These are phyloP conservation scores for Daldinia sp. DNA, from an alignment of 2,329 filamentous ascomycete genomes.

Conservation along the genomic window DNA sequence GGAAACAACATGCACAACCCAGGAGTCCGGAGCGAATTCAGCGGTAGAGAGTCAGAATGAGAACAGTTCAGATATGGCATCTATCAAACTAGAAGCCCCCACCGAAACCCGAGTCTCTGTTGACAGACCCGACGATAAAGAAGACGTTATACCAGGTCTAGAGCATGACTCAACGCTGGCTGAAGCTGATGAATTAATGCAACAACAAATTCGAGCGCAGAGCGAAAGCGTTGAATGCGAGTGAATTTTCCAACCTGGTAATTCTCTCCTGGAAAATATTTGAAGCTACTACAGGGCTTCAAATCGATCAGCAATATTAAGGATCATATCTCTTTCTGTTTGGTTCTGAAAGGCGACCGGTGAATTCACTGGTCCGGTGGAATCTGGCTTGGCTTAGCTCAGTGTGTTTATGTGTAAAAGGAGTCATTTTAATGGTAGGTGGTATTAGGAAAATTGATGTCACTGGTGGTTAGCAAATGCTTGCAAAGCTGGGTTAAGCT, in stretches of 20 bases:
- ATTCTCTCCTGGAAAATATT: neutral
- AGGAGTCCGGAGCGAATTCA: neutral
- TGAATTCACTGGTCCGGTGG: neutral
- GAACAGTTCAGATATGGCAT: neutral
- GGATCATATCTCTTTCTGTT: neutral
- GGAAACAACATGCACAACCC: neutral
- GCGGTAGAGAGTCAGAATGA: neutral
- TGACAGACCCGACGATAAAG: neutral
- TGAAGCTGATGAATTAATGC: slow-evolving; percentile 19
- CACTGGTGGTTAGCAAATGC: neutral
- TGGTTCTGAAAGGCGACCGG: neutral
- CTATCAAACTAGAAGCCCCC: neutral
- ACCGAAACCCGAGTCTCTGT: neutral
- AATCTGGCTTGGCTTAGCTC: neutral
- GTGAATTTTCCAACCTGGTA: neutral
- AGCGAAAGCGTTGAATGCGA: slow-evolving; percentile 2
- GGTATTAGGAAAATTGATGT: neutral
- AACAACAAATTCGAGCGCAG: slow-evolving; percentile 16
- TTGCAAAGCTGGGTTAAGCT: neutral
- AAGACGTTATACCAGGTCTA: neutral
- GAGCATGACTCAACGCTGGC: neutral
- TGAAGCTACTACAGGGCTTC: too few species aligned
- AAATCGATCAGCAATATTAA: neutral
- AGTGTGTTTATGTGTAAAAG: neutral
- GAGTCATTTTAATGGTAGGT: neutral